Evolutionary conservation across 257 asterid species (phyloP).

Genomic region (Przewalskia tangutica): DNA sequence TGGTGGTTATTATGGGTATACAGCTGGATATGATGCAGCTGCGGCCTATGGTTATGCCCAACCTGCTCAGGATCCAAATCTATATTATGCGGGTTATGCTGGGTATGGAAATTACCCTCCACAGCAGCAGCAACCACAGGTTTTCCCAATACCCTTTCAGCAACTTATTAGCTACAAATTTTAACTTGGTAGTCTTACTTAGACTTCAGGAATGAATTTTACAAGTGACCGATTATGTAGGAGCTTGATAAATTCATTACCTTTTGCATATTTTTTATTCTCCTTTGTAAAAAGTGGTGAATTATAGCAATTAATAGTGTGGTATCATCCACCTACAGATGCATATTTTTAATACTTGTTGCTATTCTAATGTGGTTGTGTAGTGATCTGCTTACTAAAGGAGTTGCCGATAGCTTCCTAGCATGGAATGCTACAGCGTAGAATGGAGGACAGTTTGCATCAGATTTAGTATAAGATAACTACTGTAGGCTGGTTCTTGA

Average conservation of each 20-base stretch:
- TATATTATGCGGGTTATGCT: conserved; percentile 36
- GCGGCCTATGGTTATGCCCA: conserved; percentile 35
- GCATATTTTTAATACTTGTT: neutral
- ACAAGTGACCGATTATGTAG: neutral
- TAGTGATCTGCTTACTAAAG: neutral
- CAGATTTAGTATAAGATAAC: neutral
- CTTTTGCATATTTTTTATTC: too few species aligned
- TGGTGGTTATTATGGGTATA: conserved; percentile 31
- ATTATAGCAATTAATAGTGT: too few species aligned
- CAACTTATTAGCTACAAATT: neutral
- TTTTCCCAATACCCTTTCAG: neutral
- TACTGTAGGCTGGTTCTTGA: conserved; percentile 1
- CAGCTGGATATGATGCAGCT: conserved; percentile 31
- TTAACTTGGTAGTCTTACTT: neutral
- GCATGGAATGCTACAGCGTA: neutral
- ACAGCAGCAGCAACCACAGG: conserved; percentile 58
- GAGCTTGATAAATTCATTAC: neutral
- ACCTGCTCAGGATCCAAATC: conserved; percentile 35
- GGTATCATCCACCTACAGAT: neutral
- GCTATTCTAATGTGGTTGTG: conserved; percentile 2
- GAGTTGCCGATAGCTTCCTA: neutral
- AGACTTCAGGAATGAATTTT: neutral
- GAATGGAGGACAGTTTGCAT: neutral
- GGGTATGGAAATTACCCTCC: conserved; percentile 34
- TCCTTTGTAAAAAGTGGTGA: too few species aligned